Conservation (phyloP, 345 rosid species). For the Schrenkiella parvula region DNA sequence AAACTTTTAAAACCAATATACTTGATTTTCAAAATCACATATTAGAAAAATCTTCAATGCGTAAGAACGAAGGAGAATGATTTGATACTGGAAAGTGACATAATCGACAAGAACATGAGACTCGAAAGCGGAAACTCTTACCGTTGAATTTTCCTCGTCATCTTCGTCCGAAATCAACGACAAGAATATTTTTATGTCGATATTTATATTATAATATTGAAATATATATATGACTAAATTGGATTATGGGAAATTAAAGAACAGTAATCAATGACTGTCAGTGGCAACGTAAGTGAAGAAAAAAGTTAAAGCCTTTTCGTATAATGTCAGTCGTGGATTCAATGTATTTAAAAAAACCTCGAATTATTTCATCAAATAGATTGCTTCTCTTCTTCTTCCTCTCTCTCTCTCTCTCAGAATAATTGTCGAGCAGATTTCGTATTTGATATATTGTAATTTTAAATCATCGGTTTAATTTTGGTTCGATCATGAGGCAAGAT, state of each 20-base stretch:
- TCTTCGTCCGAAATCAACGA: conserved; percentile 15
- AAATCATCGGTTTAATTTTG: conserved; percentile 5
- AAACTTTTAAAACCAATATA: background rate
- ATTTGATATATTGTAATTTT: background rate
- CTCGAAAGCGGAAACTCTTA: background rate
- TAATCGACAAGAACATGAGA: conserved; percentile 19
- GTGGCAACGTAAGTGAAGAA: conserved; percentile 1
- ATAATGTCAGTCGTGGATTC: conserved; percentile 18
- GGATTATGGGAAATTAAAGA: background rate
- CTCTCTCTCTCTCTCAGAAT: conserved; percentile 17
- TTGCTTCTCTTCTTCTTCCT: background rate
- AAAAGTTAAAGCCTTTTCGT: background rate
- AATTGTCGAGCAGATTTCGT: conserved; percentile 24
- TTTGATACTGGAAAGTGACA: background rate
- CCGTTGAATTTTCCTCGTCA: conserved; percentile 28
- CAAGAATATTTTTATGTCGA: conserved; percentile 9
- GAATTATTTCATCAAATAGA: conserved; percentile 14
- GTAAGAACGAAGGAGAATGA: background rate
- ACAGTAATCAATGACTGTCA: conserved; percentile 3
- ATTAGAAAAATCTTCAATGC: background rate
- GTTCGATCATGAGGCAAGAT: conserved; percentile 26
- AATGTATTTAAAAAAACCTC: background rate
- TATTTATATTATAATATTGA: background rate
- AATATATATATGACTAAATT: background rate
- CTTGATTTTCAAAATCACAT: background rate